These are phyloP conservation scores for Trebouxia gelatinosa DNA, from an alignment of 163 green algal species.

Conservation along the genomic window DNA sequence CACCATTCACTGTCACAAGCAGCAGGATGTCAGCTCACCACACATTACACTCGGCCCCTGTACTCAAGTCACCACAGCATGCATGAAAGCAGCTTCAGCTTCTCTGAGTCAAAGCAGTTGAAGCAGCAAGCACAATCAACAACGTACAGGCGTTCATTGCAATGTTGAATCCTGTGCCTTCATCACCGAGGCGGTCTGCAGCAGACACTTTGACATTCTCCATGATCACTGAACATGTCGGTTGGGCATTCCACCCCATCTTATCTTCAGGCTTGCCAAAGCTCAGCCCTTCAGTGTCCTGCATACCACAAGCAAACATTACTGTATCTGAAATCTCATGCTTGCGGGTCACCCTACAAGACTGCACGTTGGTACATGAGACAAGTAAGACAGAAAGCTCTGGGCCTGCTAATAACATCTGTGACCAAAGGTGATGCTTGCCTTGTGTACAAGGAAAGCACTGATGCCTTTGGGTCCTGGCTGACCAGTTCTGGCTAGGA, in stretches of 20 bases:
- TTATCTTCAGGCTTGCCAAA: slow-evolving; percentile 82
- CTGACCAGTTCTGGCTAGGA: slow-evolving; percentile 73
- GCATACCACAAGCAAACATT: too few relatives aligned
- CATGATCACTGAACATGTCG: slow-evolving; percentile 68
- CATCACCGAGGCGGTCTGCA: slow-evolving; percentile 52
- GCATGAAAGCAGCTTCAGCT: too few relatives aligned
- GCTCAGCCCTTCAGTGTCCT: slow-evolving; percentile 60
- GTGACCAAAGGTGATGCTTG: too few relatives aligned
- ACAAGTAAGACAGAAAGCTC: neutral
- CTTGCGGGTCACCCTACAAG: neutral
- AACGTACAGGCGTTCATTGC: slow-evolving; percentile 70
- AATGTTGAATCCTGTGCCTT: slow-evolving; percentile 78
- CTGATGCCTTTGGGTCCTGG: slow-evolving; percentile 64
- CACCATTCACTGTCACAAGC: slow-evolving; percentile 84
- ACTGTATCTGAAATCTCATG: too few relatives aligned
- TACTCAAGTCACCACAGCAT: too few relatives aligned
- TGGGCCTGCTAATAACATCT: too few relatives aligned
- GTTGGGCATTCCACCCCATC: slow-evolving; percentile 82
- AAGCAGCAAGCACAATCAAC: too few relatives aligned
- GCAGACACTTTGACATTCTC: slow-evolving; percentile 66
- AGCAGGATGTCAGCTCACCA: too few relatives aligned
- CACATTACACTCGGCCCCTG: too few relatives aligned
- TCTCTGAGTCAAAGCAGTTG: too few relatives aligned
- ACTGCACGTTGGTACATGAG: neutral
- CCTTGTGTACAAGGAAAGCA: slow-evolving; percentile 70